A percentile compares a stretch with the other conserved stretches of the same genome.
phyloP scores from a whole-genome alignment of 106 monocot species.

The Xerophyta viscosa region DNA sequence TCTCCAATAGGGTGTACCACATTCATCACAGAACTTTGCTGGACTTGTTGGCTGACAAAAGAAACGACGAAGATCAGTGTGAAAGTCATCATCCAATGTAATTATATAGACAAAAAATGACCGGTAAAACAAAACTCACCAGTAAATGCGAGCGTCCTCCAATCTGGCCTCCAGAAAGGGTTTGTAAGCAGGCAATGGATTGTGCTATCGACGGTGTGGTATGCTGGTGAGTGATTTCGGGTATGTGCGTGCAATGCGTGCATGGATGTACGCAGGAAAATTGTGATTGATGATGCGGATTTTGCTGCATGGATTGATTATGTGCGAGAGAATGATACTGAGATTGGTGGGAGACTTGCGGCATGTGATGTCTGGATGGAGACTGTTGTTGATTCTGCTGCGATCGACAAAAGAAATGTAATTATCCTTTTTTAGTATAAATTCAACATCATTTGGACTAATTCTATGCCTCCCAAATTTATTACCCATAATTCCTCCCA shows the following conservation, averaged over 20 bases:
- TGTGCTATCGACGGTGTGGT: constrained; percentile 37
- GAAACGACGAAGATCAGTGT: too few species aligned
- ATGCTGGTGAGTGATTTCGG: constrained; percentile 39
- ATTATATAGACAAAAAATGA: not conserved
- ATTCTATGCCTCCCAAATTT: too few species aligned
- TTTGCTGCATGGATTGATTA: constrained; percentile 48
- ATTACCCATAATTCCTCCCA: not conserved
- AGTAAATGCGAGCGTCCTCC: constrained; percentile 50
- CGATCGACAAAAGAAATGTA: not conserved
- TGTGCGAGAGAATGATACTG: constrained; percentile 38
- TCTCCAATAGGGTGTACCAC: constrained; percentile 71
- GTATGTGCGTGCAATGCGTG: constrained; percentile 41
- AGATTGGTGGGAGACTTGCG: constrained; percentile 41
- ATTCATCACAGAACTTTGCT: constrained; percentile 90
- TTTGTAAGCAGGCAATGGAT: constrained; percentile 61
- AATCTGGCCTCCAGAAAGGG: constrained; percentile 35
- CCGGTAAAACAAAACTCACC: constrained; percentile 22
- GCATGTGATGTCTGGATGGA: constrained; percentile 50
- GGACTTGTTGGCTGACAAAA: constrained; percentile 60
- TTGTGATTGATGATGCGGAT: constrained; percentile 39
- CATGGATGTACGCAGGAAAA: constrained; percentile 42
- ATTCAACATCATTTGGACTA: too few species aligned
- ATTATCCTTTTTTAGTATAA: not conserved
- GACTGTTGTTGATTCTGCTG: constrained; percentile 47
- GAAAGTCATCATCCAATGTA: too few species aligned